Evolutionary conservation across 2,329 filamentous ascomycete genomes (phyloP), one percentile per base, ranked within the genome.

Genomic region (Xylariaceae sp.): DNA sequence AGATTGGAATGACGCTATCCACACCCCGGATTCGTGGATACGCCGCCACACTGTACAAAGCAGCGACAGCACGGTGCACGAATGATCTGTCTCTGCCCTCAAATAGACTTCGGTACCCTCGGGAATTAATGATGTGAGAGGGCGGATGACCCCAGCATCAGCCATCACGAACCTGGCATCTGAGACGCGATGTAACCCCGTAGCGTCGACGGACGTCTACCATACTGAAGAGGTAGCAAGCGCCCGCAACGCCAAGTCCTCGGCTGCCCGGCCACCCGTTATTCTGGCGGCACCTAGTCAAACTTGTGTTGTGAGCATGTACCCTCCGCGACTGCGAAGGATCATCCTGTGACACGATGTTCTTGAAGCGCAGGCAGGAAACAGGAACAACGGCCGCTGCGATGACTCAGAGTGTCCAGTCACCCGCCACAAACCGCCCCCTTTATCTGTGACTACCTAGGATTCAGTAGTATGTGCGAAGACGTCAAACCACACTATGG

Each of bases 101-200:
- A 50, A 53, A 60, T 58, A 61, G 58, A 61, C 54, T 59, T 63
- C 57, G 57, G 54, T 58, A 61, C 58, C 30, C 44, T 56, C 55
- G 58, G 50, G 55, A 47, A 51, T 59, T 57, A 61, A 58, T 50
- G 49, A 37, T 47, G 52, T 58, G 9, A 41, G 44, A 52, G 55
- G 50, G 57, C 55, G 50, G 53, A 47, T 62, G 55, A 58, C 59
- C 59, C 59, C 55, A 41, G 54, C 52, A 56, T 55, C 18, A 54
- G 51, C 49, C 54, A 57, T 41, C 54, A 53, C 30, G 60, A 55
- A 58, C 41, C 57, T 61, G 61, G 63, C 51, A 61, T 57, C 59
- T 61, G 53, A 51, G 50, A 51, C 53, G 56, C 63, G 55, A 64
- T 64, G 63, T 63, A 64, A 64, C 63, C 60, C 59, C 56, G 37